Conservation (phyloP, 768 basidiomycete genomes). For the Cystobasidium ongulense region DNA sequence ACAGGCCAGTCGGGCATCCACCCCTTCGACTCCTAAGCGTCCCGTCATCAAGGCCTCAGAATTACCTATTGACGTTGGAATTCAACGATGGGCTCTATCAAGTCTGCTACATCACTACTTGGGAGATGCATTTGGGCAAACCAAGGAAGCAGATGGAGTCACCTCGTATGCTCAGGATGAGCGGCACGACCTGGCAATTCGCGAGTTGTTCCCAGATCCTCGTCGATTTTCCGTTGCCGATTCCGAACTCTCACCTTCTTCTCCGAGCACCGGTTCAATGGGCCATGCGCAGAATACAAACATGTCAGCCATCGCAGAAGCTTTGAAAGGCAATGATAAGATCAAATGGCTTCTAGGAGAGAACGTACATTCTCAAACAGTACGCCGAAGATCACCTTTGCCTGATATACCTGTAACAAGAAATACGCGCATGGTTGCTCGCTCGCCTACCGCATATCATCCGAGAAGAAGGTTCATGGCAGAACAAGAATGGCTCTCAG, state of each 20-base stretch:
- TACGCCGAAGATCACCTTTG: not conserved
- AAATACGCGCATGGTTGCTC: not conserved
- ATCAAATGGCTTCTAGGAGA: conserved; percentile 6
- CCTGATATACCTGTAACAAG: not conserved
- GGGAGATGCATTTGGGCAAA: not conserved
- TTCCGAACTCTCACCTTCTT: not conserved
- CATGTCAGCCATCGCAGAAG: not conserved
- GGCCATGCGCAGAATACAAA: not conserved
- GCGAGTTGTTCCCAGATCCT: not conserved
- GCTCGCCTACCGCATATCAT: not conserved
- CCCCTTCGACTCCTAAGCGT: not conserved
- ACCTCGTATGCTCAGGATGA: not conserved
- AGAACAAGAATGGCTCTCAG: not conserved
- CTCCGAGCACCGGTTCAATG: not conserved
- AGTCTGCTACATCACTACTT: conserved; percentile 6
- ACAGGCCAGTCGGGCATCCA: not conserved
- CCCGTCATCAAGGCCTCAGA: not conserved
- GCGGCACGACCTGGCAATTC: not conserved
- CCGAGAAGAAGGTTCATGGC: not conserved
- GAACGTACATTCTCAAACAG: not conserved
- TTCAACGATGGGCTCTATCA: not conserved
- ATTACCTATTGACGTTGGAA: not conserved
- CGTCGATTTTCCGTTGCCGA: not conserved
- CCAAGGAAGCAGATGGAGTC: not conserved
- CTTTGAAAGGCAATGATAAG: not conserved